Evolutionary conservation across 192 early-diverging fungal genomes (phyloP).

Genomic region (Endogone sp.): DNA sequence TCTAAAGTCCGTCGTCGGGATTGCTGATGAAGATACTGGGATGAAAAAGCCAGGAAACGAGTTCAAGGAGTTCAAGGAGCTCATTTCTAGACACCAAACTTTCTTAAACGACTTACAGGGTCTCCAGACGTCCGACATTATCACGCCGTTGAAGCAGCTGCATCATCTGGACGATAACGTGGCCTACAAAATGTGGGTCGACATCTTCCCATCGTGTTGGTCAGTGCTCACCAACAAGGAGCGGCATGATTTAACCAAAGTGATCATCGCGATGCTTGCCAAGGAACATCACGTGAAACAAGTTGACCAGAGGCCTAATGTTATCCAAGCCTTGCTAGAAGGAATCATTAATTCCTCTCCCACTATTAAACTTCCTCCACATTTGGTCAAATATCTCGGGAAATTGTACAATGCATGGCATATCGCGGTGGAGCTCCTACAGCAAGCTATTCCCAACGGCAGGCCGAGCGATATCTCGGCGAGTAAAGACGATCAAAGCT

Average conservation of each 20-base stretch:
- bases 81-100: slow-evolving; percentile 51
- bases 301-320: slow-evolving; percentile 80
- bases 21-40: slow-evolving; percentile 6
- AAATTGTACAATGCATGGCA: slow-evolving; percentile 93
- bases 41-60: slow-evolving; percentile 1
- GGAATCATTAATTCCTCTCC: slow-evolving; percentile 75
- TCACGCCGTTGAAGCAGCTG: slow-evolving; percentile 57
- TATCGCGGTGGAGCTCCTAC: slow-evolving; percentile 78
- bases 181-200: slow-evolving; percentile 76
- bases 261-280: slow-evolving; percentile 78
- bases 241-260: slow-evolving; percentile 80
- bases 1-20: slow-evolving; percentile 22
- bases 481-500: slow-evolving; percentile 81
- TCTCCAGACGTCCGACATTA: slow-evolving; percentile 43
- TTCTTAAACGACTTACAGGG: slow-evolving; percentile 58
- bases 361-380: slow-evolving; percentile 80
- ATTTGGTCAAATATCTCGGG: slow-evolving; percentile 91
- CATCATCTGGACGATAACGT: slow-evolving; percentile 63
- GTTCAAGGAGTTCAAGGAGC: slow-evolving; percentile 36
- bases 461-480: slow-evolving; percentile 32
- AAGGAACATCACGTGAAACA: slow-evolving; percentile 90
- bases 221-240: slow-evolving; percentile 64
- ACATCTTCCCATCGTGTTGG: slow-evolving; percentile 86
- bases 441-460: slow-evolving; percentile 52
- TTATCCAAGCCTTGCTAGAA: slow-evolving; percentile 89